Base-by-base conservation (phyloP, 1,284 basidiomycete genomes). In the Puccinia sorghi region DNA sequence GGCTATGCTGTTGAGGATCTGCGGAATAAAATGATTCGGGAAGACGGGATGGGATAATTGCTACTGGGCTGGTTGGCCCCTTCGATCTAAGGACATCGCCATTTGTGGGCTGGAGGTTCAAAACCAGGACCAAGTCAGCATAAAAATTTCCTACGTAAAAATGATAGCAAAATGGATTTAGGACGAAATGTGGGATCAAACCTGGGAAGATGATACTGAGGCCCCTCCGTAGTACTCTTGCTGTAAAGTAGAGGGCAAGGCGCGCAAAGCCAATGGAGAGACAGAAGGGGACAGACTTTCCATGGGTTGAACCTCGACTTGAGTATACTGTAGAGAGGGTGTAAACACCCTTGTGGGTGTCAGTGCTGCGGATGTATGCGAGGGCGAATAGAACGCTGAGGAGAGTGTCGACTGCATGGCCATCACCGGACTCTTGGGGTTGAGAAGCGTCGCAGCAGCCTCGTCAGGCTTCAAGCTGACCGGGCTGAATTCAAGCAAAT, bases 1-100 rank as follows among this genome's bases (percentile, higher is more conserved):
- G 37, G 54, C 50, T 54, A 48, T 52, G 17, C 20, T 67, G 48
- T 20, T 43, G 25, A 48, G 32, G 13, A 17, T 50, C 50, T 17
- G 64, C 32, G 20, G 46, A 50, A 69, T 76, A 69, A 46, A 67
- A 76, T 25, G 64, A 66, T 56, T 67, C 48, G 13, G 74, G 63
- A 9, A 76, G 63, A 37, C 43, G 13, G 15, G 74, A 76, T 56
- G 63, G 64, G 41, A 67, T 57, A 17, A 76, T 67, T 22, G 20
- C 48, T 32, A 76, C 74, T 12, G 74, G 74, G 54, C 74, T 76
- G 22, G 13, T 39, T 15, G 9, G 32, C 13, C 43, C 41, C 52
- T 57, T 17, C 46, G 50, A 66, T 13, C 59, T 66, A 9, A 27
- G n/a, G 15, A 43, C 48, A 25, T 46, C 48, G 50, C 12, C 6